A percentile compares a stretch with the other conserved stretches of the same genome.
phyloP scores from a whole-genome alignment of 257 asterid genomes.

The Solanum neorickii region DNA sequence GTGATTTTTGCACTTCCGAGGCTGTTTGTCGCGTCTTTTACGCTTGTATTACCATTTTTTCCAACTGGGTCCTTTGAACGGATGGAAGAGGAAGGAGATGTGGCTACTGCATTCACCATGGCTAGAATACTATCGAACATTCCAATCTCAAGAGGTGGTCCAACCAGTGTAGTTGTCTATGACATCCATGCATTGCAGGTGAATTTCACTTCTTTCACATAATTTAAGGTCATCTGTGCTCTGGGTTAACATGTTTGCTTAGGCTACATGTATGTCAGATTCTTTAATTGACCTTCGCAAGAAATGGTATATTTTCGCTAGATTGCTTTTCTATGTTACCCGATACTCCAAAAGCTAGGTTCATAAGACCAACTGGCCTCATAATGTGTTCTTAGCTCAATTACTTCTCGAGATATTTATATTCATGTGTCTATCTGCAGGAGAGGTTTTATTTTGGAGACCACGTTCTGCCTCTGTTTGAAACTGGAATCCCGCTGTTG shows the following conservation, averaged over 20 bases:
- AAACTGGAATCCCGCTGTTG: slow-evolving; percentile 86
- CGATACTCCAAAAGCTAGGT: background rate
- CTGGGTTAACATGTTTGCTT: background rate
- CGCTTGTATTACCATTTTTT: slow-evolving; percentile 76
- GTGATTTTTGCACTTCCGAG: slow-evolving; percentile 92
- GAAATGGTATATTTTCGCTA: background rate
- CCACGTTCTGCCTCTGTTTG: slow-evolving; percentile 78
- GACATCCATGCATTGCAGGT: slow-evolving; percentile 94
- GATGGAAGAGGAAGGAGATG: slow-evolving; percentile 95
- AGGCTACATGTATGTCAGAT: background rate
- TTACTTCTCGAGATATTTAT: background rate
- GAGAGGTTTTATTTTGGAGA: slow-evolving; percentile 93
- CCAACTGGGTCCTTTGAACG: slow-evolving; percentile 94
- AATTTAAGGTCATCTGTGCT: background rate
- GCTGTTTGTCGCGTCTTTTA: slow-evolving; percentile 79
- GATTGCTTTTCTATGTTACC: background rate
- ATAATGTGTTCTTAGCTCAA: background rate
- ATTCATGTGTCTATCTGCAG: slow-evolving; percentile 21
- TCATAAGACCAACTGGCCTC: background rate
- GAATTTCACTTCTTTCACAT: background rate
- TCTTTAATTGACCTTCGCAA: background rate
- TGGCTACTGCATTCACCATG: slow-evolving; percentile 92
- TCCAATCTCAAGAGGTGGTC: slow-evolving; percentile 93
- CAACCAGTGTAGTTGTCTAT: slow-evolving; percentile 78
- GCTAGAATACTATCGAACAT: slow-evolving; percentile 84